Evolutionary conservation across 1,284 basidiomycete genomes (phyloP), one percentile per base, ranked within the genome.

Genomic region (Somion occarium): DNA sequence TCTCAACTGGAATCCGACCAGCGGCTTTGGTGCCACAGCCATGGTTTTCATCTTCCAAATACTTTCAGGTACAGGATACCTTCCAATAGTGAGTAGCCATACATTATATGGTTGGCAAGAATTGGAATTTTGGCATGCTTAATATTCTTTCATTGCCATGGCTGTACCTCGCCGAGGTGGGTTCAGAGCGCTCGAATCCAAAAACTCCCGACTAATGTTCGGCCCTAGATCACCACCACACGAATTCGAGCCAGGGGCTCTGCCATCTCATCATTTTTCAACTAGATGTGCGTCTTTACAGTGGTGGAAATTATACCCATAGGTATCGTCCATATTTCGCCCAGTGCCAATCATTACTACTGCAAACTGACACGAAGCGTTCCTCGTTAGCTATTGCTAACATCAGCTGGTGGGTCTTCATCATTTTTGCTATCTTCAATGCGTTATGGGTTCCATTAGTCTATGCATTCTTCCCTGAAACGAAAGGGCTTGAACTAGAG

Each of bases 361-460:
- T 34, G 30, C 30, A 34, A n/a, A n/a, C 9, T 37, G 34, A 37
- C n/a, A n/a, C 34, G 9, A n/a, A 37, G 11, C 34, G 34, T 9
- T 9, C 34, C n/a, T 37, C 11, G 5, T 69, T 71, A 3, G 76
- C 75, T 0, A 73, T 79, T 49, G 66, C 69, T n/a, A 76, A 77
- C 59, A 78, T 79, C 48, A 59, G 59, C 39, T 76, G 73, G 71
- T 62, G 68, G 23, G 73, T 75, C 2, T 77, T 75, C 62, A 69
- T 76, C 56, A 73, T 76, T 30, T 78, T 76, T 55, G 72, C 73
- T 3, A 61, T 71, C 24, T 71, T 74, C 57, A 78, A 75, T 58
- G 69, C 73, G 26, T 64, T 69, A 44, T 75, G 70, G 68, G 70
- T 74, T 4, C 71, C 71, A 2, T 61, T 76, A 26, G 69, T 75